phyloP scores from a whole-genome alignment of 169 alveolate species.

The Plasmodium yoelii region DNA sequence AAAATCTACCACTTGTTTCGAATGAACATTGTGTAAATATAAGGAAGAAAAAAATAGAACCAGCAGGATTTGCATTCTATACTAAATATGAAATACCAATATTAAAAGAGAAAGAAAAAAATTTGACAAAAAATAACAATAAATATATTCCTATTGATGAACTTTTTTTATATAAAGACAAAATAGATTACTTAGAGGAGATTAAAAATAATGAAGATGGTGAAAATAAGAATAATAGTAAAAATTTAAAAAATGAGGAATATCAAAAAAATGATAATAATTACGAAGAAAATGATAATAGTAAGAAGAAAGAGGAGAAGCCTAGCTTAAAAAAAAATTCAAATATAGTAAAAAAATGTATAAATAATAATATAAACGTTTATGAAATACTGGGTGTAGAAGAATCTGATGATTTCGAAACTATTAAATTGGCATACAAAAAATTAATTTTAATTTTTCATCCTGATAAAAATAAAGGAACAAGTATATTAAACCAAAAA shows the following conservation, averaged over 20 bases:
- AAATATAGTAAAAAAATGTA: conserved; percentile 79
- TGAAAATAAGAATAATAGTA: conserved; percentile 1
- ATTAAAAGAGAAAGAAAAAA: conserved; percentile 28
- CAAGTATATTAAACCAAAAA: conserved; percentile 33
- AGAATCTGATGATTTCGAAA: conserved; percentile 81
- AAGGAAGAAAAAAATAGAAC: conserved; percentile 76
- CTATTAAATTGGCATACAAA: conserved; percentile 81
- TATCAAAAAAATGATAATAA: conserved; percentile 14
- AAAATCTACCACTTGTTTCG: conserved; percentile 7
- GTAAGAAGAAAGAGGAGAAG: conserved; percentile 39
- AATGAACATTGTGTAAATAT: conserved; percentile 14
- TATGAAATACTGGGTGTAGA: conserved; percentile 82
- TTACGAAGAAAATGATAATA: conserved; percentile 10
- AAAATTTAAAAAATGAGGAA: conserved; percentile 7
- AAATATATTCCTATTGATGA: conserved; percentile 24
- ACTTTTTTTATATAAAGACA: conserved; percentile 63
- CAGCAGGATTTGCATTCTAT: conserved; percentile 86
- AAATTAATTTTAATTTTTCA: conserved; percentile 83
- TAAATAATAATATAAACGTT: conserved; percentile 79
- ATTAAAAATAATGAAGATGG: conserved; percentile 12
- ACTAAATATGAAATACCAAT: conserved; percentile 74
- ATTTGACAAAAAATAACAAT: conserved; percentile 22
- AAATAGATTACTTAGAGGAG: conserved; percentile 45
- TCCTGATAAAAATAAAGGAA: conserved; percentile 83
- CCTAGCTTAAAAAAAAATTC: conserved; percentile 36